Evolutionary conservation across 2,329 filamentous ascomycete genomes (phyloP), one percentile per base, ranked within the genome.

Genomic region (Cadophora sp.): DNA sequence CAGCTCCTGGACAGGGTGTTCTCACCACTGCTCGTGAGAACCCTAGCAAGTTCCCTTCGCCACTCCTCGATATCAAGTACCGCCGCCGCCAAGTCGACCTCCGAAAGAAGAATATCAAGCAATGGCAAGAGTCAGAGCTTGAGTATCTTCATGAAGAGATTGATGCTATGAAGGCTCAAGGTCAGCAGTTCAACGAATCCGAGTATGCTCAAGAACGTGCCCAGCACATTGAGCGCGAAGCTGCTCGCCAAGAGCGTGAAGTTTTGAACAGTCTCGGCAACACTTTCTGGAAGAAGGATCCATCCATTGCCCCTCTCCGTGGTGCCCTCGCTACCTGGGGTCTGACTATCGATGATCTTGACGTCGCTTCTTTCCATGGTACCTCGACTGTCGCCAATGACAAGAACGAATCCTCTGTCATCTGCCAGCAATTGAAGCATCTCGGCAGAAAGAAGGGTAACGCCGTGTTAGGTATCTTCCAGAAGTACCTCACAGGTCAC

Each of bases 341-440:
- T 79, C 91, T 99, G 66, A 98, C 96, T 14, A 93, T 99, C 73
- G 96, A 99, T 77, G 96, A 99, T 77, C 89, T 99, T 43, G 92
- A 87, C 75, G 94, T 99, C 71, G 95, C 96, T 19, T 98, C 96
- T 16, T 98, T 98, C 92, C 96, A 99, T 84, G 96, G 96, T 77
- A 99, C 96, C 50, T 98, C 96, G 0, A 99, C 96, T 73, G 94
- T 97, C 79, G 96, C 96, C 75, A 99, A 99, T 81, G 96, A 99
- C 85, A 98, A 98, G 90, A 99, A 99, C 82, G 96, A 99, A 81
- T 98, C 96, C 22, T 94, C 94, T 64, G 96, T 97, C 77, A 92
- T 99, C 76, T 97, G 95, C 85, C 90, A 97, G 80, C 97, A 99
- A 83, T 89, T 99, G 81, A 90, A 91, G 75, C 97, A 99, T 79